A percentile compares a stretch with the other conserved stretches of the same genome.
These are phyloP conservation scores for Tricholoma hemisulphureum DNA, from an alignment of 768 basidiomycete genomes.

Conservation along the genomic window DNA sequence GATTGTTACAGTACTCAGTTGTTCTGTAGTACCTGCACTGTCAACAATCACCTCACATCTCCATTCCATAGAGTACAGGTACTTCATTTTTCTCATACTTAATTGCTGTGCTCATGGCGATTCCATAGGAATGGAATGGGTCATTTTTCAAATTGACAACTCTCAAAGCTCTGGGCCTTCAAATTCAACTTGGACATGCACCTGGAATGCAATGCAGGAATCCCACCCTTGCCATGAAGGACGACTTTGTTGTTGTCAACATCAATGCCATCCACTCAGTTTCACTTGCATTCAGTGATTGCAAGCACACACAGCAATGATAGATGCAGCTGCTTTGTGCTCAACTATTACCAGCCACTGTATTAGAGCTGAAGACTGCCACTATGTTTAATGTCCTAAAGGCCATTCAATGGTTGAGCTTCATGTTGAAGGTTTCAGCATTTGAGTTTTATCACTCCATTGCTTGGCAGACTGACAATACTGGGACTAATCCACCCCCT, in stretches of 20 bases:
- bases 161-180: neutral
- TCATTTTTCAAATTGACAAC: neutral
- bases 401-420: constrained; percentile 10
- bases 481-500: neutral
- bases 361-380: constrained; percentile 2
- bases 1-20: too few species aligned
- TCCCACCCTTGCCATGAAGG: neutral
- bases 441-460: constrained; percentile 14
- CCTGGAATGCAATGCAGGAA: neutral
- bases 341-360: constrained; percentile 10
- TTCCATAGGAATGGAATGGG: constrained; percentile 4
- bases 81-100: too few species aligned
- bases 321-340: too few species aligned
- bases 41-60: too few species aligned
- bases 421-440: constrained; percentile 12
- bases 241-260: neutral
- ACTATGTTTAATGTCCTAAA: constrained; percentile 9
- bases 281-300: too few species aligned
- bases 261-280: too few species aligned
- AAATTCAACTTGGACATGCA: too few species aligned
- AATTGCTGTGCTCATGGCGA: neutral
- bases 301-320: too few species aligned
- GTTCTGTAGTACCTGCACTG: too few species aligned
- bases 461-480: too few species aligned
- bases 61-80: too few species aligned